Conservation (phyloP, 495 filamentous ascomycete genomes). For the Aspergillus panamensis region DNA sequence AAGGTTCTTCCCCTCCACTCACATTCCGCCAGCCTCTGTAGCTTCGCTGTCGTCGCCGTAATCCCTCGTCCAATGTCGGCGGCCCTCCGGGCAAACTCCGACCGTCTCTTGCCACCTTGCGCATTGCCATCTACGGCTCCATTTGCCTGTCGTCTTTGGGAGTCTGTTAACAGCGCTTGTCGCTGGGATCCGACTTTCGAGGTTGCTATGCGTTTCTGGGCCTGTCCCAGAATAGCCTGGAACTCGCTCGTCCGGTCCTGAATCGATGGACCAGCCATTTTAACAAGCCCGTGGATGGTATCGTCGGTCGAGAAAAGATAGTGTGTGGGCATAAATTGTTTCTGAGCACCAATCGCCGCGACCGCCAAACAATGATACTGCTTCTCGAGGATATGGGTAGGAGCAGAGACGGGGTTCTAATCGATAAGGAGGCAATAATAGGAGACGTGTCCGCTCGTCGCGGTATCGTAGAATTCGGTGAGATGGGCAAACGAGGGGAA, state of each 20-base stretch:
- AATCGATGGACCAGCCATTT: slow-evolving; percentile 67
- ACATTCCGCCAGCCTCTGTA: slow-evolving; percentile 87
- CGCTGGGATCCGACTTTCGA: slow-evolving; percentile 72
- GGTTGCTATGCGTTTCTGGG: slow-evolving; percentile 66
- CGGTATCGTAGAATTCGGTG: slow-evolving; percentile 2
- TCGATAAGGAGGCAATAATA: slow-evolving; percentile 31
- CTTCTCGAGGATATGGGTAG: neutral
- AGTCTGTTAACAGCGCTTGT: slow-evolving; percentile 72
- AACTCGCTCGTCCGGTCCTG: slow-evolving; percentile 97
- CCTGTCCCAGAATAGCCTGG: slow-evolving; percentile 78
- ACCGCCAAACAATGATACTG: neutral
- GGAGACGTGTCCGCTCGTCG: slow-evolving; percentile 30
- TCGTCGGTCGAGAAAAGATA: neutral
- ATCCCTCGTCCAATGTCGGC: slow-evolving; percentile 90
- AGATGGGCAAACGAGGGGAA: too few relatives aligned
- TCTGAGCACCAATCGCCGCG: neutral
- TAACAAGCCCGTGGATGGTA: neutral
- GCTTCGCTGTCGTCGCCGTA: slow-evolving; percentile 85
- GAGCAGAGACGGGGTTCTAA: slow-evolving; percentile 18
- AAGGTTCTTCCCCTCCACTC: slow-evolving; percentile 27
- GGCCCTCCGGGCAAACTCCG: slow-evolving; percentile 86
- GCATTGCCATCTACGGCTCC: slow-evolving; percentile 49
- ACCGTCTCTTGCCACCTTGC: slow-evolving; percentile 47
- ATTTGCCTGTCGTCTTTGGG: slow-evolving; percentile 68
- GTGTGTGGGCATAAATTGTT: neutral